Base-by-base conservation (phyloP, 768 basidiomycete species). In the Rhizopogon salebrosus region DNA sequence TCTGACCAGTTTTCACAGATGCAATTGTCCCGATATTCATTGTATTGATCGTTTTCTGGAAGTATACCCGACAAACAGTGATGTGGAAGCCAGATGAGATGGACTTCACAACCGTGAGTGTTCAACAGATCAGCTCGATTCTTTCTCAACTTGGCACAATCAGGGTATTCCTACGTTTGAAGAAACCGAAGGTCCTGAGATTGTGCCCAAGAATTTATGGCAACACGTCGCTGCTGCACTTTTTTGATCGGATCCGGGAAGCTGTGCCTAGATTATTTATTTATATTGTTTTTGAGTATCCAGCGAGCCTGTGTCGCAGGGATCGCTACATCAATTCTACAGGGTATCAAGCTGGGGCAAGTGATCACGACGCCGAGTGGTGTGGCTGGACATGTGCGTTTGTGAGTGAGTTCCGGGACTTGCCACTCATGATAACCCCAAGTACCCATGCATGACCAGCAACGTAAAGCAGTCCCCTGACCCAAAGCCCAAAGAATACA, bases 371-470 rank as follows among this genome's bases (percentile, higher is more conserved):
- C n/a, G n/a, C n/a, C n/a, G n/a, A n/a, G n/a, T n/a, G n/a, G n/a
- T n/a, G n/a, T n/a, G n/a, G n/a, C n/a, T n/a, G n/a, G n/a, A n/a
- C n/a, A n/a, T n/a, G n/a, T n/a, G n/a, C n/a, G n/a, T n/a, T n/a
- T n/a, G n/a, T n/a, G n/a, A n/a, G n/a, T n/a, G n/a, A n/a, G n/a
- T n/a, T n/a, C n/a, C n/a, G n/a, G n/a, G n/a, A n/a, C n/a, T n/a
- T n/a, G n/a, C 64, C 68, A 38, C 73, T 59, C 73, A 92, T 81
- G 22, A 95, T 70, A 26, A 75, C 75, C 1, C 71, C 82, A 22
- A 95, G 70, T 1, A 95, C 83, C 89, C 90, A 94, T 52, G 78
- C 78, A 68, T 97, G 91, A 6, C 85, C 83, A 5, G 75, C 62
- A 9, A 95, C 75, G 62, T 95, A 92, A 1, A 83, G 60, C 49